Evolutionary conservation across 345 rosid species (phyloP).

Genomic region (Trapa incisa): DNA sequence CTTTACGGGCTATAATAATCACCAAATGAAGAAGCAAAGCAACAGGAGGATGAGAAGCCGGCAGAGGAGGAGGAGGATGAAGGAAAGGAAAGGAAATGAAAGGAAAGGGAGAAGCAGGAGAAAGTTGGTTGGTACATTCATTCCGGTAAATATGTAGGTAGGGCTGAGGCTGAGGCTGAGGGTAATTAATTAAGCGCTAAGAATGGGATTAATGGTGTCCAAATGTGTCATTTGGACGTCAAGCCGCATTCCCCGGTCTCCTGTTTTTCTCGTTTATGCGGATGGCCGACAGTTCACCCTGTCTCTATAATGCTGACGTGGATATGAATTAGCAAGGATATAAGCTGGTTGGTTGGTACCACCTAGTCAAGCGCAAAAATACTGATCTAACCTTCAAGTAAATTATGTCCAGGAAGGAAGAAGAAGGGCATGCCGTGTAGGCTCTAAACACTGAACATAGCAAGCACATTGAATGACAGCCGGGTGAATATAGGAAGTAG

Average conservation of each 20-base stretch:
- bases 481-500: no score
- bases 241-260: neutral
- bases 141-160: no score
- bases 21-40: neutral
- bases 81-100: neutral
- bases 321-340: neutral
- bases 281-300: neutral
- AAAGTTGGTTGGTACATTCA: neutral
- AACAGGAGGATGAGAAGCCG: neutral
- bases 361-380: no score
- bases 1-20: neutral
- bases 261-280: neutral
- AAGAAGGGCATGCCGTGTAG: neutral
- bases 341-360: no score
- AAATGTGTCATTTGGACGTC: neutral
- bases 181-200: neutral
- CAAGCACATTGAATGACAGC: no score
- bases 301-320: constrained; percentile 3
- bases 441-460: neutral
- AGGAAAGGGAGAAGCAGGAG: neutral
- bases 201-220: neutral
- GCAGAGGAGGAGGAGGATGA: neutral
- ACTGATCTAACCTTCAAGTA: no score
- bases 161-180: neutral
- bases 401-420: no score